These are phyloP conservation scores for Bolboschoenus planiculmis DNA, from an alignment of 176 grass and related monocot genomes.

Conservation along the genomic window DNA sequence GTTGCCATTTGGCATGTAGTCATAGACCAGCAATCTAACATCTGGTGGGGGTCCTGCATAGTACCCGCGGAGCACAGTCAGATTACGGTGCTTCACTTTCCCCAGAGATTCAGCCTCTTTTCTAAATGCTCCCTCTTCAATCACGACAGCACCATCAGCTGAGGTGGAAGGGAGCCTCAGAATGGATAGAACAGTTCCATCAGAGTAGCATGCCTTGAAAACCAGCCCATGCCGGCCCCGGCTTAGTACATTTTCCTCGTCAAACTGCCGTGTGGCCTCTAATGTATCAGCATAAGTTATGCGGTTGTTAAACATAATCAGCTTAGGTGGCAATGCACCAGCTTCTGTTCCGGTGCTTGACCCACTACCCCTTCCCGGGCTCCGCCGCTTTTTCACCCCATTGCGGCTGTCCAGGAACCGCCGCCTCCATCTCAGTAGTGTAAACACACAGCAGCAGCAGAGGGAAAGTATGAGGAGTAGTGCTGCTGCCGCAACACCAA, in stretches of 20 bases:
- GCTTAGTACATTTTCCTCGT: conserved; percentile 92
- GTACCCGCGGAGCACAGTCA: conserved; percentile 90
- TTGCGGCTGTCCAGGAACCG: conserved; percentile 58
- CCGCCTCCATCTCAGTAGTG: conserved; percentile 63
- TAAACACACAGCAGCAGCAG: conserved; percentile 70
- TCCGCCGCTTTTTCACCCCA: conserved; percentile 78
- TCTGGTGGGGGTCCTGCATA: conserved; percentile 92
- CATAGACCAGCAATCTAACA: conserved; percentile 79
- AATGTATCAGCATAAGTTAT: conserved; percentile 80
- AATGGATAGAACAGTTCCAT: conserved; percentile 89
- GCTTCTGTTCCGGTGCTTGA: conserved; percentile 67
- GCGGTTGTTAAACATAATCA: conserved; percentile 93
- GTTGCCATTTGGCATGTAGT: conserved; percentile 99
- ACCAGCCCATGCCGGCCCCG: conserved; percentile 88
- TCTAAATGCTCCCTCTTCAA: conserved; percentile 87
- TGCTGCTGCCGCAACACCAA: conserved; percentile 44
- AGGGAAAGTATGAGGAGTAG: conserved; percentile 37
- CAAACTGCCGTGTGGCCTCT: conserved; percentile 83
- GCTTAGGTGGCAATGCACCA: conserved; percentile 50
- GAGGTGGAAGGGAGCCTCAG: conserved; percentile 82
- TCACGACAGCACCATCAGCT: conserved; percentile 65
- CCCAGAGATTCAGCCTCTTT: conserved; percentile 88
- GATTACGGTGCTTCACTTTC: conserved; percentile 95
- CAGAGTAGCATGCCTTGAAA: conserved; percentile 94
- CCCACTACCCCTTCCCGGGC: conserved; percentile 82